A percentile compares a stretch with the other conserved stretches of the same genome.
Evolutionary conservation across 2,329 filamentous ascomycete species (phyloP).

Genomic region (Metarhizium rileyi): DNA sequence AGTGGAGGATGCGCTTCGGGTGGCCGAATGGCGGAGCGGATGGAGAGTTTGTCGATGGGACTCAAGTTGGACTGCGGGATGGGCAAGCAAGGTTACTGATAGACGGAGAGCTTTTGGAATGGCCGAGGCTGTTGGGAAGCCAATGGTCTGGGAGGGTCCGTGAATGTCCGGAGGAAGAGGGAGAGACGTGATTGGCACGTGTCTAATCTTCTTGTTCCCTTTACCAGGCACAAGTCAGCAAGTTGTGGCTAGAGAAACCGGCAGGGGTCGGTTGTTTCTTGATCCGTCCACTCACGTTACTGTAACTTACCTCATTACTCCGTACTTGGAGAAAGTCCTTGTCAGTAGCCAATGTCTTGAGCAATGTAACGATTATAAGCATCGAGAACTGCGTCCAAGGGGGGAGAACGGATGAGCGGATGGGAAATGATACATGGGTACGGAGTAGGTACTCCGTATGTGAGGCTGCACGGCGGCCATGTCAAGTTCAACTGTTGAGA

Average conservation of each 20-base stretch:
- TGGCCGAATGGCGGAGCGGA: background rate
- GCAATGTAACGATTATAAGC: background rate
- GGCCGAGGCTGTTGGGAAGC: slow-evolving; percentile 1
- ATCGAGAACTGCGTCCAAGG: too few relatives aligned
- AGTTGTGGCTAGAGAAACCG: background rate
- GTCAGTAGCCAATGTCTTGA: background rate
- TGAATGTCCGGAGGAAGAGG: slow-evolving; percentile 1
- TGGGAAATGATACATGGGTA: too few relatives aligned
- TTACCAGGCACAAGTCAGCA: background rate
- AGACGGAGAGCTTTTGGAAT: background rate
- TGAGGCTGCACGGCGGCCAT: too few relatives aligned
- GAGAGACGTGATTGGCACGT: background rate
- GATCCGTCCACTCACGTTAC: too few relatives aligned
- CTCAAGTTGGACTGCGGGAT: background rate
- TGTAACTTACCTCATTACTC: background rate
- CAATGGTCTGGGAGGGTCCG: background rate
- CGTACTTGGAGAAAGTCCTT: background rate
- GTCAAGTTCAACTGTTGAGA: too few relatives aligned
- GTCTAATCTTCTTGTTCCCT: too few relatives aligned
- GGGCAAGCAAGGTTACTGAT: background rate
- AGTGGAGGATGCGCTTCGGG: background rate
- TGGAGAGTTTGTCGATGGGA: background rate
- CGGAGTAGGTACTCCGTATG: too few relatives aligned
- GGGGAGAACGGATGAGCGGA: too few relatives aligned
- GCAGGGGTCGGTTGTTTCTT: background rate